Evolutionary conservation across 2,329 filamentous ascomycete species (phyloP), one percentile per base, ranked within the genome.

Genomic region (Cladosporium sp.): DNA sequence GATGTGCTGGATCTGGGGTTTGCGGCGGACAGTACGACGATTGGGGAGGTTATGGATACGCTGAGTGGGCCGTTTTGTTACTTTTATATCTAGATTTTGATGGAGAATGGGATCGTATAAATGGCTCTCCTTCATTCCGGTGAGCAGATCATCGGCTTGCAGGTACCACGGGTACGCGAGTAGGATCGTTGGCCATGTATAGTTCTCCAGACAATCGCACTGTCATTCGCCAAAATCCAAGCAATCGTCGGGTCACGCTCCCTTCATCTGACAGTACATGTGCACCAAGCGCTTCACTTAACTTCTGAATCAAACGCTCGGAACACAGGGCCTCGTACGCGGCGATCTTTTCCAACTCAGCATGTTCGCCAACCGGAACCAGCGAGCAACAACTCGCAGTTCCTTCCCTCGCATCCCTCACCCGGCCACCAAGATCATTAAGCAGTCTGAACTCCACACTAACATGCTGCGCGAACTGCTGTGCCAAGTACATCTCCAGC

Each of bases 31-130:
- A 37, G 30, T 2, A 51, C 36, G 7, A 51, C 48, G 5, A 22
- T 51, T 39, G 59, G 61, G 4, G 67, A 72, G 32, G 49, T 70
- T 15, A 68, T 70, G 59, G 67, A 64, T 49, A 73, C 73, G 1
- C 59, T 70, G 13, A 68, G 52, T n/a, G 72, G 73, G 6, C 71
- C 70, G 1, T 73, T 75, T 53, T 75, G 72, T 50, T 75, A 75
- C 51, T 61, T 73, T 1, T 74, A 75, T 37, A 41, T n/a, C 2
- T 54, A 34, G 27, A 36, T 5, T 7, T 7, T 7, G 7, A n/a
- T 4, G n/a, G 15, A 15, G 11, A 17, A n/a, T n/a, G n/a, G n/a
- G n/a, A n/a, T n/a, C n/a, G n/a, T n/a, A n/a, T n/a, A n/a, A n/a
- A n/a, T n/a, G n/a, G n/a, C n/a, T n/a, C n/a, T n/a, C n/a, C n/a